Conservation (phyloP, 768 basidiomycete genomes). For the Pisolithus marmoratus region DNA sequence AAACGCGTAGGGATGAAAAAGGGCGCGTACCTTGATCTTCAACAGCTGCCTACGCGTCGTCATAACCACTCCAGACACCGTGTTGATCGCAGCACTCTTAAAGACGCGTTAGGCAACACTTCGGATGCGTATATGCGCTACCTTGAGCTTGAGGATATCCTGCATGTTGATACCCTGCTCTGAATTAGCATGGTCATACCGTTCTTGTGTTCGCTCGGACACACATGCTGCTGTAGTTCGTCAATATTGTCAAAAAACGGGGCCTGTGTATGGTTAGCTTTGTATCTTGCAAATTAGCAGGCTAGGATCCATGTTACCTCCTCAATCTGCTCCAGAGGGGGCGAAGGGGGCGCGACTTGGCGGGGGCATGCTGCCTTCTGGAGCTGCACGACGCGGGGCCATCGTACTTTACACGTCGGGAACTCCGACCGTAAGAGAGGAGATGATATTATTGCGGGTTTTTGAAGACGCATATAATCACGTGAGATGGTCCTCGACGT, state of each 20-base stretch:
- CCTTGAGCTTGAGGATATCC: conserved; percentile 93
- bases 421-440: no score
- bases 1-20: not conserved
- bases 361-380: conserved; percentile 22
- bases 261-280: conserved; percentile 28
- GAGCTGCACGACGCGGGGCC: conserved; percentile 25
- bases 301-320: conserved; percentile 25
- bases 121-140: conserved; percentile 19
- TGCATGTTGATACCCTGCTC: conserved; percentile 88
- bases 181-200: conserved; percentile 5
- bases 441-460: no score
- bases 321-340: conserved; percentile 33
- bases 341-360: conserved; percentile 22
- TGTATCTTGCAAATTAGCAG: not conserved
- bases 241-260: conserved; percentile 76
- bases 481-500: not conserved
- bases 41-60: conserved; percentile 84
- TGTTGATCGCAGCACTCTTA: conserved; percentile 76
- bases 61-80: conserved; percentile 85
- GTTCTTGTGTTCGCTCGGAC: conserved; percentile 7
- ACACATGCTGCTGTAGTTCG: conserved; percentile 76
- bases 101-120: not conserved
- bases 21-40: conserved; percentile 78
- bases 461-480: not conserved
- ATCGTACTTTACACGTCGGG: conserved; percentile 6